These are phyloP conservation scores for Erodium chrysanthum DNA, from an alignment of 441 rosid genomes.

Conservation along the genomic window DNA sequence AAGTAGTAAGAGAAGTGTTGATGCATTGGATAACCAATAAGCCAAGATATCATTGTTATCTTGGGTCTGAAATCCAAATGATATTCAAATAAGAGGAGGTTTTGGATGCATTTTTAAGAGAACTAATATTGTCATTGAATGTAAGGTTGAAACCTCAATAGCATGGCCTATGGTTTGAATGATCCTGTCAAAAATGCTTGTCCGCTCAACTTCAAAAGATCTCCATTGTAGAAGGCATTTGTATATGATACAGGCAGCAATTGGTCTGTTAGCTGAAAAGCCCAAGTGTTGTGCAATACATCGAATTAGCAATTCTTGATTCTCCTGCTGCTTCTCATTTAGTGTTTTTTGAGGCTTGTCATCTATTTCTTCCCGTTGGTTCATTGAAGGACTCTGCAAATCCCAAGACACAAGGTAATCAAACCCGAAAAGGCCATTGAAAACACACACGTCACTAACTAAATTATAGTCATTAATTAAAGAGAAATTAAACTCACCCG, in stretches of 20 bases:
- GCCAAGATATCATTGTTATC: conserved; percentile 86
- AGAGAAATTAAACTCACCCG: conserved; percentile 34
- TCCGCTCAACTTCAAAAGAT: conserved; percentile 94
- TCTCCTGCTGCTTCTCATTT: conserved; percentile 96
- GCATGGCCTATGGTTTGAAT: conserved; percentile 92
- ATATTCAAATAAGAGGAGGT: conserved; percentile 17
- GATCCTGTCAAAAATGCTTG: conserved; percentile 88
- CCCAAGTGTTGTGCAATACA: conserved; percentile 85
- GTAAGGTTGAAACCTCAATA: conserved; percentile 59
- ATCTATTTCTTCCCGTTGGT: conserved; percentile 55
- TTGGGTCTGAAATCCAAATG: conserved; percentile 52
- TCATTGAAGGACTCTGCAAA: conserved; percentile 60
- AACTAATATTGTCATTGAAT: neutral
- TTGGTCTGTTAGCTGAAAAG: conserved; percentile 70
- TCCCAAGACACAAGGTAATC: conserved; percentile 36
- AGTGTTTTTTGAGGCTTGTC: conserved; percentile 86
- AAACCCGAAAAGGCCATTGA: conserved; percentile 14
- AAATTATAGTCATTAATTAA: neutral
- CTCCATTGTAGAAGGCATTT: conserved; percentile 96
- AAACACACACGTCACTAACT: conserved; percentile 7
- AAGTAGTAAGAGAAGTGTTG: conserved; percentile 86
- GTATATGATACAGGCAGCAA: conserved; percentile 91
- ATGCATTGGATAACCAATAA: conserved; percentile 94
- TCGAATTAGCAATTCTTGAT: conserved; percentile 90
- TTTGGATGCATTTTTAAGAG: conserved; percentile 13